phyloP scores from a whole-genome alignment of 1,284 basidiomycete species.

The Malassezia slooffiae region DNA sequence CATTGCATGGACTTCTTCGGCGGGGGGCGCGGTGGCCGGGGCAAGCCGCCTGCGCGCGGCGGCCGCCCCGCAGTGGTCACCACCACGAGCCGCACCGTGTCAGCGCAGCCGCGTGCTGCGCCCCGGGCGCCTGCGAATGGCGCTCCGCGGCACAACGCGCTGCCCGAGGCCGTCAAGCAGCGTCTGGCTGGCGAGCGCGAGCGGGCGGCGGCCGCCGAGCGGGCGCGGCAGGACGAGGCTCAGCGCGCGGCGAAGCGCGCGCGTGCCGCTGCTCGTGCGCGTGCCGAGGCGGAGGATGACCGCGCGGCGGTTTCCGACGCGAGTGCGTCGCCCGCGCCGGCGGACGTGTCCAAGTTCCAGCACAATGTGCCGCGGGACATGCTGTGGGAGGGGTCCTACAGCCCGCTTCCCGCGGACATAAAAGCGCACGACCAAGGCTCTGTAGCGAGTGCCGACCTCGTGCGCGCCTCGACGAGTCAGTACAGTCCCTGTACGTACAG shows the following conservation, averaged over 20 bases:
- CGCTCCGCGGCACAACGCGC: constrained; percentile 3
- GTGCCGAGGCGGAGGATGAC: background rate
- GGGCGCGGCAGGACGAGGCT: background rate
- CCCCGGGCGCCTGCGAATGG: background rate
- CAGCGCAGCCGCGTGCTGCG: background rate
- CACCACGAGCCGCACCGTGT: background rate
- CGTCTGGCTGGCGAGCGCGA: constrained; percentile 6
- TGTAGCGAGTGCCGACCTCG: constrained; percentile 10
- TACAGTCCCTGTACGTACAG: background rate
- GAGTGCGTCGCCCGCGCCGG: background rate
- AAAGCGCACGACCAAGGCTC: background rate
- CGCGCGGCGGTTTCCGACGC: background rate
- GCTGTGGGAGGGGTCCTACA: constrained; percentile 2
- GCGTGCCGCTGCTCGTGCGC: background rate
- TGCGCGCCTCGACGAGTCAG: constrained; percentile 1
- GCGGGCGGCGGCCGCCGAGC: background rate
- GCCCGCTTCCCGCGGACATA: background rate
- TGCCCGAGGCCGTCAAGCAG: constrained; percentile 5
- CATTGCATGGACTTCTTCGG: constrained; percentile 17
- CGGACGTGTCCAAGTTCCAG: constrained; percentile 1
- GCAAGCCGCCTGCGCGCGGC: background rate
- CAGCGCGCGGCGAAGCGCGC: background rate
- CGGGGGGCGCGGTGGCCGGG: background rate
- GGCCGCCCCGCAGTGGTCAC: constrained; percentile 3
- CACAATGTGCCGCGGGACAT: constrained; percentile 25